Base-by-base conservation (phyloP, 371 early-diverging fungal species). In the Lichtheimia corymbifera region DNA sequence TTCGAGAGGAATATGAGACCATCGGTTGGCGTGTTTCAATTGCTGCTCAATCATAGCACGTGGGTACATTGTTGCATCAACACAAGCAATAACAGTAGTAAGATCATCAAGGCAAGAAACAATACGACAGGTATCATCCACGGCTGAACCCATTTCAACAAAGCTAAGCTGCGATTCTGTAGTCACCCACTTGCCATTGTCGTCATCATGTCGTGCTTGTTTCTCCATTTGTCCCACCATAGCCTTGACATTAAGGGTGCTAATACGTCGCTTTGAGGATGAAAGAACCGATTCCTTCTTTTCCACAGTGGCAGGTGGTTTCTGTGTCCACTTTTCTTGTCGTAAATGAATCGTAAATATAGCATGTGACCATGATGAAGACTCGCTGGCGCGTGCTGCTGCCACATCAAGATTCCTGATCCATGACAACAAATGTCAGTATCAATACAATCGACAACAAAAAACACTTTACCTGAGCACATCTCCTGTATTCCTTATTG, bases 141-240 rank as follows among this genome's bases (percentile, higher is more conserved):
- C 35, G 1, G 35, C 35, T 35, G 35, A 35, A 11, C 35, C 35
- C 35, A 99, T 78, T 77, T 99, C 99, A 24, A 99, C 97, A 84
- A 99, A 98, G 66, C 93, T 91, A 62, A 96, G 91, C 70, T 96
- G 97, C 41, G 92, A 89, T 15, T 81, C 75, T 51, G 89, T 63
- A 7, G 64, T 60, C 27, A 81, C 59, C 67, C 77, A 75, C 30
- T 79, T 73, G 5, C 72, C 66, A 5, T 72, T 75, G 30, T 53
- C 58, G 20, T 50, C 27, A 17, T 65, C 66, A 14, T 72, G 62
- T 50, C 47, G 53, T 17, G 56, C 62, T 28, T 61, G 61, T 50
- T 63, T 59, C 54, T 67, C 68, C 68, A 67, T 67, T 47, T 67
- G 64, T 18, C 68, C 68, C 24, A 67, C 59, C 61, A 67, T 60